phyloP scores from a whole-genome alignment of 2,329 filamentous ascomycete genomes.

The Penicillium sp. region DNA sequence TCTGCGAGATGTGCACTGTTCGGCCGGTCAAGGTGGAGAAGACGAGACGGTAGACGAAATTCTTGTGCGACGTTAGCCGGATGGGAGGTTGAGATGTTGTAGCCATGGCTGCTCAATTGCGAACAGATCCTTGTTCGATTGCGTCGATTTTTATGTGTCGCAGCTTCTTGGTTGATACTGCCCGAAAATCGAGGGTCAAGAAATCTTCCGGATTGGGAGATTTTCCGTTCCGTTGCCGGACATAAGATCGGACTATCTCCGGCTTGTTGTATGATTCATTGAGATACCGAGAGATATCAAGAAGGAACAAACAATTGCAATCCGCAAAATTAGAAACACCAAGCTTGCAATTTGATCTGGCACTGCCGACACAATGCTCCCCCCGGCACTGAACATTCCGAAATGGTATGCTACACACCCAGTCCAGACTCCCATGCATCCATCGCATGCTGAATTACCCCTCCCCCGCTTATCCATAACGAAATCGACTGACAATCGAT shows the following conservation, averaged over 20 bases:
- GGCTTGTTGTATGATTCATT: conserved; percentile 12
- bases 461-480: conserved; percentile 24
- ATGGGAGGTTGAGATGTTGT: conserved; percentile 57
- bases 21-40: conserved; percentile 90
- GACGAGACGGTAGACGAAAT: conserved; percentile 81
- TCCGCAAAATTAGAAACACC: background rate
- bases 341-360: background rate
- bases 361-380: conserved; percentile 36
- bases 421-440: background rate
- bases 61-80: conserved; percentile 82
- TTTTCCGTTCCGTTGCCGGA: conserved; percentile 35
- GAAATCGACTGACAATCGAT: background rate
- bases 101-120: conserved; percentile 32
- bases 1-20: conserved; percentile 89
- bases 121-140: conserved; percentile 12
- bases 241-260: conserved; percentile 37
- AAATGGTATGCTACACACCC: conserved; percentile 44
- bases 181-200: conserved; percentile 31
- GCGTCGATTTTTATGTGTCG: conserved; percentile 1
- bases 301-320: conserved; percentile 4
- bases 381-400: conserved; percentile 50
- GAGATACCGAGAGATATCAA: conserved; percentile 14
- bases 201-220: conserved; percentile 35
- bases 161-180: conserved; percentile 6
- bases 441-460: conserved; percentile 10